Evolutionary conservation across 192 early-diverging fungal species (phyloP).

Genomic region (Mortierella antarctica): DNA sequence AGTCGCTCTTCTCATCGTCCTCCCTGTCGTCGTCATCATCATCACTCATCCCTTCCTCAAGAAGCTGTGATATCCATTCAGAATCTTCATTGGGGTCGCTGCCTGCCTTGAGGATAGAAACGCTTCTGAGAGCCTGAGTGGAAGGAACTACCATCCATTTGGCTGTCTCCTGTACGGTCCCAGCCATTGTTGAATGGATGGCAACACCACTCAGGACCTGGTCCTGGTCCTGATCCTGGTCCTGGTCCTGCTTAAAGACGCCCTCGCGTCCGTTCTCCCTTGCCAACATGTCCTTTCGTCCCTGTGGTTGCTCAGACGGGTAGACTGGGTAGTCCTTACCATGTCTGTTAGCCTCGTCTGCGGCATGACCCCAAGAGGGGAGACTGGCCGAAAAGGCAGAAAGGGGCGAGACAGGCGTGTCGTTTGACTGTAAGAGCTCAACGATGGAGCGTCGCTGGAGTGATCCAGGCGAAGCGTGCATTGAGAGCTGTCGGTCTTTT

Average conservation of each 20-base stretch:
- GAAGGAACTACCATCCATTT: conserved; percentile 8
- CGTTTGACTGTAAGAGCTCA: conserved; percentile 16
- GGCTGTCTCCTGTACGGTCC: not conserved
- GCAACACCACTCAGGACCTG: not conserved
- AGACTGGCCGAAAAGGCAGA: conserved; percentile 17
- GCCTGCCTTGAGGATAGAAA: not conserved
- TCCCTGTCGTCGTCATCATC: no score
- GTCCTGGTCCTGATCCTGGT: not conserved
- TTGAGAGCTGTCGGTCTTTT: not conserved
- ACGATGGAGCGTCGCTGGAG: conserved; percentile 13
- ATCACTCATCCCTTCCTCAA: no score
- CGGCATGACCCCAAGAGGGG: not conserved
- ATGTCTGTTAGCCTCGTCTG: not conserved
- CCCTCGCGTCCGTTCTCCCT: no score
- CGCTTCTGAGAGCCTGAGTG: conserved; percentile 3
- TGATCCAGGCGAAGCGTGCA: not conserved
- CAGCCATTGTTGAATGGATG: not conserved
- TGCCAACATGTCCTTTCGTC: not conserved
- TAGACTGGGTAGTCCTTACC: not conserved
- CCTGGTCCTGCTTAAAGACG: not conserved
- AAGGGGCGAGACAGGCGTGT: conserved; percentile 6
- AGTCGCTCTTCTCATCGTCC: no score
- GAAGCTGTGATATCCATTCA: not conserved
- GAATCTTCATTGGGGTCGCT: not conserved
- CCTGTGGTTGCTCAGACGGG: no score